Conservation (phyloP, 129 eudicot species). For the Artemisia annua region DNA sequence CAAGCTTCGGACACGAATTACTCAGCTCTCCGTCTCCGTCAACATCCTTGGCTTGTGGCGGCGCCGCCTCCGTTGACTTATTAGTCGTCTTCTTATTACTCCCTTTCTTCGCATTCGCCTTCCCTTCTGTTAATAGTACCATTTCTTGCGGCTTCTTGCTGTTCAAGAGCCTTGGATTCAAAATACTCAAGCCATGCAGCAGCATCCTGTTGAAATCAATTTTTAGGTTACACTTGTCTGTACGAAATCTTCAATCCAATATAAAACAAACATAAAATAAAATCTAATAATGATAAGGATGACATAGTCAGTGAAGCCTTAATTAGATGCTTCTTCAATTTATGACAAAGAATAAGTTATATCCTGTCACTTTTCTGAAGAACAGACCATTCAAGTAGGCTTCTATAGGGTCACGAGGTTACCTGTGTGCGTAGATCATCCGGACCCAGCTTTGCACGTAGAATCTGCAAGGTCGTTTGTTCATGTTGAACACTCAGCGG, state of each 20-base stretch:
- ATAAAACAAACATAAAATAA: neutral
- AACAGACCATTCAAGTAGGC: neutral
- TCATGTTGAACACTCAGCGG: slow-evolving; percentile 99
- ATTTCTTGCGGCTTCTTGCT: slow-evolving; percentile 98
- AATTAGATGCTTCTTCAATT: neutral
- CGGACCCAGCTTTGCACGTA: slow-evolving; percentile 96
- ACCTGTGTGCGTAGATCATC: slow-evolving; percentile 99
- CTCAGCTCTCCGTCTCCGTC: slow-evolving; percentile 90
- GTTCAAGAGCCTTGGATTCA: slow-evolving; percentile 99
- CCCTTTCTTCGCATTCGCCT: slow-evolving; percentile 48
- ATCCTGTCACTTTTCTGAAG: neutral
- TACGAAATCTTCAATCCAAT: slow-evolving; percentile 14
- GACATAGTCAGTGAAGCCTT: neutral
- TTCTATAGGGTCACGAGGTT: slow-evolving; percentile 10
- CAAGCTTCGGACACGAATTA: slow-evolving; percentile 77
- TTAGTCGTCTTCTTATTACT: slow-evolving; percentile 18
- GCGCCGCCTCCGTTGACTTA: slow-evolving; percentile 31
- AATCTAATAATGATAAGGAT: neutral
- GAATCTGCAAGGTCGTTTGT: slow-evolving; percentile 96
- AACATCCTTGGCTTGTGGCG: slow-evolving; percentile 46
- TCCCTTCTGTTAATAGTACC: slow-evolving; percentile 86
- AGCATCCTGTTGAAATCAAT: slow-evolving; percentile 74
- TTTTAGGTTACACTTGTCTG: slow-evolving; percentile 2
- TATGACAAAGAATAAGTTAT: neutral
- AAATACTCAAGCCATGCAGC: slow-evolving; percentile 99